A percentile compares a stretch with the other conserved stretches of the same genome.
Conservation (phyloP, 106 monocot genomes). For the Iris macrosiphon region DNA sequence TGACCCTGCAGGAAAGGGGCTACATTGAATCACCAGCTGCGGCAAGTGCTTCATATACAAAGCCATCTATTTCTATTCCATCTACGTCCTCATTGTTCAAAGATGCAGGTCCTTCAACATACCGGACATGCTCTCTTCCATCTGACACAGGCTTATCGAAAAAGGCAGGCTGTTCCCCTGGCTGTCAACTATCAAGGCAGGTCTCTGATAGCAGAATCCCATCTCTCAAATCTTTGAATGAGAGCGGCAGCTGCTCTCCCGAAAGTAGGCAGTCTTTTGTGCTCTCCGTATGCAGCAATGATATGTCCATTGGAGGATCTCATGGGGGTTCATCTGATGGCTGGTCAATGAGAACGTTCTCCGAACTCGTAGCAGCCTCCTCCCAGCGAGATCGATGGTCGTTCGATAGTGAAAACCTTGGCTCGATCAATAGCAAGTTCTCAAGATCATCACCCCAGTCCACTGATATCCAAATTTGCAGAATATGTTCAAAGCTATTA, state of each 20-base stretch:
- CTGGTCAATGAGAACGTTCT: slow-evolving; percentile 89
- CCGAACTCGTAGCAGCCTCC: slow-evolving; percentile 76
- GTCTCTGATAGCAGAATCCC: slow-evolving; percentile 46
- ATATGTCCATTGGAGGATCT: slow-evolving; percentile 40
- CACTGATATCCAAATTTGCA: slow-evolving; percentile 42
- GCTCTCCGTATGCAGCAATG: slow-evolving; percentile 42
- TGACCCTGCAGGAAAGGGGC: slow-evolving; percentile 28
- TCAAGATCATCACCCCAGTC: slow-evolving; percentile 10
- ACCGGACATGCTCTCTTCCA: slow-evolving; percentile 17
- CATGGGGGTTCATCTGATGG: slow-evolving; percentile 70
- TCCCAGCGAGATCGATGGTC: slow-evolving; percentile 59
- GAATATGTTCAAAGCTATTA: slow-evolving; percentile 63
- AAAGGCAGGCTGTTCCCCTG: slow-evolving; percentile 35
- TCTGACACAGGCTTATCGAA: slow-evolving; percentile 28
- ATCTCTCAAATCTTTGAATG: slow-evolving; percentile 45
- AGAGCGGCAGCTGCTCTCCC: slow-evolving; percentile 23
- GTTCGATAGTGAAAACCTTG: slow-evolving; percentile 36
- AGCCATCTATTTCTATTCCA: slow-evolving; percentile 18
- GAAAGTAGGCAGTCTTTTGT: slow-evolving; percentile 22
- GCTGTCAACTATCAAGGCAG: slow-evolving; percentile 39
- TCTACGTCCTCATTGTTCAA: slow-evolving; percentile 10
- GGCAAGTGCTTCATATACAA: slow-evolving; percentile 15
- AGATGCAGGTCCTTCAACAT: slow-evolving; percentile 43
- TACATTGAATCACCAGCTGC: slow-evolving; percentile 21
- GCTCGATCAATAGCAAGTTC: slow-evolving; percentile 24